These are phyloP conservation scores for Hymenoscyphus repandus DNA, from an alignment of 2,329 filamentous ascomycete species.

Conservation along the genomic window DNA sequence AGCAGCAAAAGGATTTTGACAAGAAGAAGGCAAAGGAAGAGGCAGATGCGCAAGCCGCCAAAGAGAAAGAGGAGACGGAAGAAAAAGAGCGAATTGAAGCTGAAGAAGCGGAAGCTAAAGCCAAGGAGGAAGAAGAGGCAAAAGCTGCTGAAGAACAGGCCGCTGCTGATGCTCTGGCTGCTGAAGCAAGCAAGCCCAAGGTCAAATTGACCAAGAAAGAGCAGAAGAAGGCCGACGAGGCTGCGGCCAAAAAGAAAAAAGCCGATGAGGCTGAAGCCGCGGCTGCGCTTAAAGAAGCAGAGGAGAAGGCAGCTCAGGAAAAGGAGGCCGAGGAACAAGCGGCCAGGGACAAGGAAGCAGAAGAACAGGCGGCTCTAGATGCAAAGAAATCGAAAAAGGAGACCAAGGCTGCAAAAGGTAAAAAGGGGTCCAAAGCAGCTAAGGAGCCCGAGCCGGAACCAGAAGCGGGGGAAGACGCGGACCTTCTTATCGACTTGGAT, in stretches of 20 bases:
- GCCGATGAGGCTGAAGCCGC: constrained; percentile 34
- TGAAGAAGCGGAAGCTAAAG: constrained; percentile 38
- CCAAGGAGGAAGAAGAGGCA: constrained; percentile 25
- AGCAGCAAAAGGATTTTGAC: constrained; percentile 27
- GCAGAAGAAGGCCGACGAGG: constrained; percentile 42
- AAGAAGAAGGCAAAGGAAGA: constrained; percentile 33
- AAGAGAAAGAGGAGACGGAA: constrained; percentile 35
- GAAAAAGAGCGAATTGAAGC: constrained; percentile 47
- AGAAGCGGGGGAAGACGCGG: constrained; percentile 21
- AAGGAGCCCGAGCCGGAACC: constrained; percentile 25
- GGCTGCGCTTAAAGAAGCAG: constrained; percentile 32
- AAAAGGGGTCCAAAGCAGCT: constrained; percentile 21
- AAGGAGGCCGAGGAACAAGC: constrained; percentile 35
- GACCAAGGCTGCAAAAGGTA: constrained; percentile 36
- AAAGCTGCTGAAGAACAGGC: neutral
- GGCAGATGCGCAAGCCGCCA: constrained; percentile 23
- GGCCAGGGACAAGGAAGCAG: constrained; percentile 33
- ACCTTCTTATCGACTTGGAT: constrained; percentile 25
- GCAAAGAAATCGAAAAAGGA: constrained; percentile 29
- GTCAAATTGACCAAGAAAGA: constrained; percentile 44
- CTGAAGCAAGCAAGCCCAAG: constrained; percentile 3
- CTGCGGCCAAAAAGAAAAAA: constrained; percentile 35
- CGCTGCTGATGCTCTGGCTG: neutral
- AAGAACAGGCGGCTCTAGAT: constrained; percentile 33
- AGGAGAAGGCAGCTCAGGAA: constrained; percentile 35